Conservation (phyloP, 2,329 filamentous ascomycete genomes). For the Orbilia ellipsospora region DNA sequence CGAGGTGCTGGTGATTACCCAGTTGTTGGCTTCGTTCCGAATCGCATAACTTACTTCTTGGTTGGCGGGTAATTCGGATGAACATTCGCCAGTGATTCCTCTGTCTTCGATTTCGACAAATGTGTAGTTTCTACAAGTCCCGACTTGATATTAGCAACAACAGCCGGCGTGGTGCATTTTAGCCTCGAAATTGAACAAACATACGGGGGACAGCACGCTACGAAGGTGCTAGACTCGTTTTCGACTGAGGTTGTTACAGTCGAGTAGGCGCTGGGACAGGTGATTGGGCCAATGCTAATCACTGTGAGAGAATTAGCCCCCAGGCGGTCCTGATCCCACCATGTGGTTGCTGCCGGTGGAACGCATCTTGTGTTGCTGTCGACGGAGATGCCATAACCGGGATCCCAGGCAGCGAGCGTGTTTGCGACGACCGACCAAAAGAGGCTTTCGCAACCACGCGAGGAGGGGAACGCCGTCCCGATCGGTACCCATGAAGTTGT, state of each 20-base stretch:
- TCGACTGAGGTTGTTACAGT: background rate
- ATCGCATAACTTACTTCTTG: constrained; percentile 1
- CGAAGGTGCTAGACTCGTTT: constrained; percentile 1
- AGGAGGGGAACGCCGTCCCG: background rate
- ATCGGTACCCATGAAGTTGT: constrained; percentile 1
- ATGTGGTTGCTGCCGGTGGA: background rate
- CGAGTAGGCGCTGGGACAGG: constrained; percentile 1
- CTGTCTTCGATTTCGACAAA: background rate
- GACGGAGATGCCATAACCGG: constrained; percentile 6
- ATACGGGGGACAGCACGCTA: constrained; percentile 11
- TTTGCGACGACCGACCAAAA: background rate
- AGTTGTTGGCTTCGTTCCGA: background rate
- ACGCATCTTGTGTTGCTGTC: constrained; percentile 5
- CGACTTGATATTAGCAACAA: background rate
- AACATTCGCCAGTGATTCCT: background rate
- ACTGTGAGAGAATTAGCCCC: background rate
- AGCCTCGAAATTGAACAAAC: background rate
- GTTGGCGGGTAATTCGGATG: background rate
- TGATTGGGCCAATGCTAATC: background rate
- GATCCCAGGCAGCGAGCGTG: constrained; percentile 2
- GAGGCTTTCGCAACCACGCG: background rate
- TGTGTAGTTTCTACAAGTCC: background rate
- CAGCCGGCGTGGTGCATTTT: too few species aligned
- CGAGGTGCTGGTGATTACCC: background rate
- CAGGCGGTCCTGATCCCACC: constrained; percentile 8